Percentiles rank a stretch among this genome's conserved stretches.
Conservation (phyloP, 352 stramenopile genomes). For the Plasmopara muralis region DNA sequence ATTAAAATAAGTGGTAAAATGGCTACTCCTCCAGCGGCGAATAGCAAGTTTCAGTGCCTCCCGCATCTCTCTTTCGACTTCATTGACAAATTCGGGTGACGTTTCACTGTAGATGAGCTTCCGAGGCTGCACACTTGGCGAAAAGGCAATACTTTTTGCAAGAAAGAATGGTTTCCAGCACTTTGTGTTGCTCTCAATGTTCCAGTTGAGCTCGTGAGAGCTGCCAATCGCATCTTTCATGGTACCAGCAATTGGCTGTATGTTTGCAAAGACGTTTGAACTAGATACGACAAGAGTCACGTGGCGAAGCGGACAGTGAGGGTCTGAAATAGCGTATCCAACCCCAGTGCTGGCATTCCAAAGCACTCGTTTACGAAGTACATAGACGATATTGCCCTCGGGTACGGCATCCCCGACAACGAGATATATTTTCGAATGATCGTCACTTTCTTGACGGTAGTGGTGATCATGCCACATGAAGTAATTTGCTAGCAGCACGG, state of each 20-base stretch:
- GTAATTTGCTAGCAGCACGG: slow-evolving; percentile 88
- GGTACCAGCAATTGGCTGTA: slow-evolving; percentile 37
- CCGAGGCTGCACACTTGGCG: slow-evolving; percentile 36
- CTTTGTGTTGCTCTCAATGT: slow-evolving; percentile 70
- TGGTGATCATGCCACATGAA: slow-evolving; percentile 78
- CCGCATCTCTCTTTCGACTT: slow-evolving; percentile 72
- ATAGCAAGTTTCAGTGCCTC: slow-evolving; percentile 83
- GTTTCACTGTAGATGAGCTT: slow-evolving; percentile 60
- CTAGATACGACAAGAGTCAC: slow-evolving; percentile 82
- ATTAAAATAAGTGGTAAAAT: slow-evolving; percentile 84
- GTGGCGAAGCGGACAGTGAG: slow-evolving; percentile 78
- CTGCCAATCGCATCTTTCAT: slow-evolving; percentile 5
- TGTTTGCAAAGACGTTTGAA: slow-evolving; percentile 89
- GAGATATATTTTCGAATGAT: slow-evolving; percentile 55
- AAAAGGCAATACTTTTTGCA: slow-evolving; percentile 14
- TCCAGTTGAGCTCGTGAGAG: slow-evolving; percentile 67
- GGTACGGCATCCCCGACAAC: slow-evolving; percentile 78
- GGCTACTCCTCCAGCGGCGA: slow-evolving; percentile 81
- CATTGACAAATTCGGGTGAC: slow-evolving; percentile 40
- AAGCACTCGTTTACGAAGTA: slow-evolving; percentile 63
- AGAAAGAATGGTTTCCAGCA: slow-evolving; percentile 85
- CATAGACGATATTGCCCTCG: slow-evolving; percentile 86
- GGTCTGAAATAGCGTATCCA: slow-evolving; percentile 67
- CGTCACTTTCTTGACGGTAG: slow-evolving; percentile 21
- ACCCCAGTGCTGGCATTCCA: slow-evolving; percentile 86